Conservation (phyloP, 1,284 basidiomycete species). For the Trichosporon sp. region DNA sequence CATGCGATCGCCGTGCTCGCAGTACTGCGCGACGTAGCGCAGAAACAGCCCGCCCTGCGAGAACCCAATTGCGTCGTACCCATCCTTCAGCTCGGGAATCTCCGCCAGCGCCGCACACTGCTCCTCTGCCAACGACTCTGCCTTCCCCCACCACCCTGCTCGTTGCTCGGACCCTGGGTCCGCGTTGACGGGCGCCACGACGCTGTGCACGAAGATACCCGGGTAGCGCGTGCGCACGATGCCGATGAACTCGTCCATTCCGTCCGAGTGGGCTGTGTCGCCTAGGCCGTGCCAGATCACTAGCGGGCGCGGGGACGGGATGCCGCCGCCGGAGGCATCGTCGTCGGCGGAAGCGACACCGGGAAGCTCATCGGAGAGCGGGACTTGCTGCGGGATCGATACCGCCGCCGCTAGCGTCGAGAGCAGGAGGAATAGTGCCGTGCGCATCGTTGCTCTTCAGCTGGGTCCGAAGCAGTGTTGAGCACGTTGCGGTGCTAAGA, state of each 20-base stretch:
- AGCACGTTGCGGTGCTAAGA: neutral
- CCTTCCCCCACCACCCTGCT: slow-evolving; percentile 59
- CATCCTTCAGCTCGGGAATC: slow-evolving; percentile 9
- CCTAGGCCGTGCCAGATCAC: slow-evolving; percentile 96
- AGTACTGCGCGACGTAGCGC: slow-evolving; percentile 79
- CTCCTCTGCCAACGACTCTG: slow-evolving; percentile 25
- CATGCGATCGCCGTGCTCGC: slow-evolving; percentile 63
- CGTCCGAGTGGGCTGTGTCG: slow-evolving; percentile 52
- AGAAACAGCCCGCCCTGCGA: slow-evolving; percentile 93
- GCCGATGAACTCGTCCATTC: slow-evolving; percentile 58
- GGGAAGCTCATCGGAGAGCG: neutral
- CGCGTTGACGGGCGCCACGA: slow-evolving; percentile 64
- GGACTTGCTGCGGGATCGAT: neutral
- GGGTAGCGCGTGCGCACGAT: slow-evolving; percentile 66
- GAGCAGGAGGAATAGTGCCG: neutral
- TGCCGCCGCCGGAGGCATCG: neutral
- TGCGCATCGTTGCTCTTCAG: neutral
- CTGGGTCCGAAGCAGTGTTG: too few species aligned
- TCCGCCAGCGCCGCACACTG: slow-evolving; percentile 11
- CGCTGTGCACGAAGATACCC: slow-evolving; percentile 77
- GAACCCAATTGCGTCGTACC: slow-evolving; percentile 84
- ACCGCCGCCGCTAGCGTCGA: neutral
- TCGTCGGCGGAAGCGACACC: neutral
- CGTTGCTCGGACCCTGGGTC: slow-evolving; percentile 61
- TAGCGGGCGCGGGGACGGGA: slow-evolving; percentile 56